Evolutionary conservation across 148 eudicot species (phyloP).

Genomic region (Rhododendron griersonianum): DNA sequence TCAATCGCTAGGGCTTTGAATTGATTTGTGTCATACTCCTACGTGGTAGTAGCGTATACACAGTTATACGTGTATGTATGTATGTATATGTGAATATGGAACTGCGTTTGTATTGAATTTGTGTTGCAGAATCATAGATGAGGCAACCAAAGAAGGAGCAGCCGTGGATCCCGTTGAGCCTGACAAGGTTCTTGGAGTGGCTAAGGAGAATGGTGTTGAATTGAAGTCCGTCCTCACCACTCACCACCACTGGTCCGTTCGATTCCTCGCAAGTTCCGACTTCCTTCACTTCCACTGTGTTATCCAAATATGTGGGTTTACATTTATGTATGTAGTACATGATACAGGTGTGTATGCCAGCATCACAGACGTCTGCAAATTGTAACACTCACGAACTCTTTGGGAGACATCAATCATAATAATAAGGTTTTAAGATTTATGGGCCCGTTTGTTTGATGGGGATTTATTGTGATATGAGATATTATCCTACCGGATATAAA

Average conservation of each 20-base stretch:
- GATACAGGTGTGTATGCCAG: background rate
- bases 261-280: too few species aligned
- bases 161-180: constrained; percentile 96
- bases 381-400: background rate
- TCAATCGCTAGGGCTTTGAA: background rate
- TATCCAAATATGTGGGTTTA: background rate
- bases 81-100: background rate
- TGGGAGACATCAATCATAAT: background rate
- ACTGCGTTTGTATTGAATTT: background rate
- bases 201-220: constrained; percentile 47
- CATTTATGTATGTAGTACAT: background rate
- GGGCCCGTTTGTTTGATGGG: background rate
- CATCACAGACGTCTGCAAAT: background rate
- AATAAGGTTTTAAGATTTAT: background rate
- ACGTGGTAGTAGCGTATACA: too few species aligned
- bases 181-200: constrained; percentile 66
- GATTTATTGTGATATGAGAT: background rate
- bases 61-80: background rate
- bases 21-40: background rate
- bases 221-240: constrained; percentile 80
- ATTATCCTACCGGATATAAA: background rate
- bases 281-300: background rate
- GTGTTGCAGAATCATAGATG: constrained; percentile 67
- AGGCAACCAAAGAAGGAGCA: constrained; percentile 65
- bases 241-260: constrained; percentile 80